phyloP scores from a whole-genome alignment of 2,329 filamentous ascomycete species.

The Penicillium hesseltinei region DNA sequence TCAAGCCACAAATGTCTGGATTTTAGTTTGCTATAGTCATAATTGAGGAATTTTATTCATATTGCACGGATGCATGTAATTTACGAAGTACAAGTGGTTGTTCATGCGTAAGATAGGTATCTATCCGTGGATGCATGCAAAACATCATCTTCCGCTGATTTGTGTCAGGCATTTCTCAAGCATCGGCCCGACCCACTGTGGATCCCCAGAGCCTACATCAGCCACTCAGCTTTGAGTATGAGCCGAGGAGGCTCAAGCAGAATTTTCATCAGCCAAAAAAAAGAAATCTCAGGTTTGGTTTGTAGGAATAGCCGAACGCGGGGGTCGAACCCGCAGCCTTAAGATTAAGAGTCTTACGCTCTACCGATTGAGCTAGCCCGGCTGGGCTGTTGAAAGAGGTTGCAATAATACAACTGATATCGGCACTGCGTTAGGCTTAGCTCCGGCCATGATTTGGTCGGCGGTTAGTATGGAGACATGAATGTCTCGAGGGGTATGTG shows the following conservation, averaged over 20 bases:
- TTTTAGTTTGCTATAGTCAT: not conserved
- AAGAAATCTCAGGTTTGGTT: slow-evolving; percentile 18
- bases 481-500: not conserved
- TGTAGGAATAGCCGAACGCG: slow-evolving; percentile 40
- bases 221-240: slow-evolving; percentile 14
- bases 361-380: slow-evolving; percentile 52
- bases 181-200: slow-evolving; percentile 15
- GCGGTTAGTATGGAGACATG: not conserved
- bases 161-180: not conserved
- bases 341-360: slow-evolving; percentile 51
- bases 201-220: not conserved
- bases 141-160: not conserved
- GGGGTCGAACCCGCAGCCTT: slow-evolving; percentile 46
- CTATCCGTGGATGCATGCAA: not conserved
- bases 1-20: slow-evolving; percentile 4
- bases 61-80: not conserved
- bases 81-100: not conserved
- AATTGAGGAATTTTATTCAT: not conserved
- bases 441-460: slow-evolving; percentile 32
- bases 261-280: slow-evolving; percentile 15
- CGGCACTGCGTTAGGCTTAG: not conserved
- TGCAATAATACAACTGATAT: slow-evolving; percentile 29
- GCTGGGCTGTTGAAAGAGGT: slow-evolving; percentile 31
- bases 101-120: not conserved
- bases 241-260: not conserved